These are phyloP conservation scores for Urochloa ruziziensis DNA, from an alignment of 176 grass and related monocot genomes.

Conservation along the genomic window DNA sequence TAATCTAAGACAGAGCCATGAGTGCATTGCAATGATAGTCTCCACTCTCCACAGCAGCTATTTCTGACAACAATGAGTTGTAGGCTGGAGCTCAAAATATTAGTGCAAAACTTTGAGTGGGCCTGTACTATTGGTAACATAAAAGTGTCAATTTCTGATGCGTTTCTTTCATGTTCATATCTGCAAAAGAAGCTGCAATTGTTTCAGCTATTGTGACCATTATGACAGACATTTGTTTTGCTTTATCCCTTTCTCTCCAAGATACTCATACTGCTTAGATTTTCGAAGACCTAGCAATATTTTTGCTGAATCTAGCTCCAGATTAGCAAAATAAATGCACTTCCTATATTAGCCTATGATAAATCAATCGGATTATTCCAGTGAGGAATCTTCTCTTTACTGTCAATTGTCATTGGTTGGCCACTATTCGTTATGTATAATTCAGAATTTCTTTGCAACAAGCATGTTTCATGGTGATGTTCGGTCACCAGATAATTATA, in stretches of 20 bases:
- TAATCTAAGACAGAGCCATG: not conserved
- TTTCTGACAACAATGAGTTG: not conserved
- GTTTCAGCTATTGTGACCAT: not conserved
- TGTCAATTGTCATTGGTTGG: not conserved
- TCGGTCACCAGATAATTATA: not conserved
- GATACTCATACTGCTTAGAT: not conserved
- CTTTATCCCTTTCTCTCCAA: not conserved
- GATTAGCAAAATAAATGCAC: not conserved
- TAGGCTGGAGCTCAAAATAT: no score
- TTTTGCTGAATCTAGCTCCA: not conserved
- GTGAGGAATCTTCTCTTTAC: not conserved
- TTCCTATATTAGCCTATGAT: not conserved
- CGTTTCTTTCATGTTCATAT: not conserved
- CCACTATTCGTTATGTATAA: not conserved
- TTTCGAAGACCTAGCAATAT: not conserved
- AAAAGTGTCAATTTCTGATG: not conserved
- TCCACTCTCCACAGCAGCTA: not conserved
- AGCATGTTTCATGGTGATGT: not conserved
- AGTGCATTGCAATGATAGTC: not conserved
- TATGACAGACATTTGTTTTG: not conserved
- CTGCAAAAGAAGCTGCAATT: not conserved
- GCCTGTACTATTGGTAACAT: not conserved
- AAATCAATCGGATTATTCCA: constrained; percentile 3
- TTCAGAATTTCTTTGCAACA: not conserved
- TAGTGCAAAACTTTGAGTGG: not conserved